Evolutionary conservation across 108 stramenopile genomes (phyloP), one percentile per base, ranked within the genome.

Genomic region (Chaetoceros muelleri): DNA sequence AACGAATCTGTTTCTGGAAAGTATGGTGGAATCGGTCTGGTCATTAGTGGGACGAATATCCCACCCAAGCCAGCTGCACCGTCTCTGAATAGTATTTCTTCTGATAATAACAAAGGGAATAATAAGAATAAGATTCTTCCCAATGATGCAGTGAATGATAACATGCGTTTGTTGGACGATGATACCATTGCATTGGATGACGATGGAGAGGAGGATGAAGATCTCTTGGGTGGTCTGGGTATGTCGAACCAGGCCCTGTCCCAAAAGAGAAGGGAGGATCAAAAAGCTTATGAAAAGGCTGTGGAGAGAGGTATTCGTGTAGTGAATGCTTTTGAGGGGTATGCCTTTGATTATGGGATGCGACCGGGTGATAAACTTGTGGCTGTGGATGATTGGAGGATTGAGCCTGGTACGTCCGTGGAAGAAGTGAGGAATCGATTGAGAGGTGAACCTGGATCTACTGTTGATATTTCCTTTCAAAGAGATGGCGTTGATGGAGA

Each of bases 21-120:
- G 30, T 97, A 97, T 72, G 96, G 91, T 1, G 96, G 96, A 5
- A 94, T 97, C 3, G 96, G 96, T 5, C 66, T 97, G 57, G 93
- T 95, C 22, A 97, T 97, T 65, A 60, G 82, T 1, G 94, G 91
- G 20, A 79, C 71, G 0, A 61, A 30, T 2, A 8, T 16, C 22
- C n/a, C n/a, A n/a, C 21, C 22, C 3, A 16, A 68, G 58, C 1
- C 73, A 63, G 21, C 23, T 19, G 57, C 47, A 57, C n/a, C 19
- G 31, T 29, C 20, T n/a, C 53, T 13, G 55, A 22, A 58, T 21
- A 20, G 34, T 46, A 30, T 25, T 19, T 10, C 2, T 44, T 60
- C 67, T 13, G 27, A 28, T 13, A n/a, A n/a, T n/a, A n/a, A n/a
- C n/a, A n/a, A n/a, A n/a, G n/a, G n/a, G n/a, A n/a, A n/a, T n/a